These are phyloP conservation scores for Lachnellula cervina DNA, from an alignment of 2,329 filamentous ascomycete genomes.

Conservation along the genomic window DNA sequence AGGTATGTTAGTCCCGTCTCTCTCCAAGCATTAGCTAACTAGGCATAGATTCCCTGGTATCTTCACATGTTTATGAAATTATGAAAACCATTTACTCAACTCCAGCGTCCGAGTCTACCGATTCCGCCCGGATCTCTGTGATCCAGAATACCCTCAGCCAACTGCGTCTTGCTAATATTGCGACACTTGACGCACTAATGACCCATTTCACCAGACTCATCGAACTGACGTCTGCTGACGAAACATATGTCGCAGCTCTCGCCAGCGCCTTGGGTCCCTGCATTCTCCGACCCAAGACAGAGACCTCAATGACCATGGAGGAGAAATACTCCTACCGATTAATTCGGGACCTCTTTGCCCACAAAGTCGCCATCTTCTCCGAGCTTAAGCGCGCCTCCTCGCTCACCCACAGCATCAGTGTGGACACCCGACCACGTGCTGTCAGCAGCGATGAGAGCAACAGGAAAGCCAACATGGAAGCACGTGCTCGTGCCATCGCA, in stretches of 20 bases:
- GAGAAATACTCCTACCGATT: slow-evolving; percentile 90
- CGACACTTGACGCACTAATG: slow-evolving; percentile 95
- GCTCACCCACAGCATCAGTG: slow-evolving; percentile 59
- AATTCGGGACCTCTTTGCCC: slow-evolving; percentile 82
- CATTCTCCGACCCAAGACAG: slow-evolving; percentile 78
- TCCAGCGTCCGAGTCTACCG: slow-evolving; percentile 68
- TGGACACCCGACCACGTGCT: slow-evolving; percentile 64
- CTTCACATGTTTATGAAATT: slow-evolving; percentile 97
- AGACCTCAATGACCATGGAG: slow-evolving; percentile 90
- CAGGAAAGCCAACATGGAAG: slow-evolving; percentile 88
- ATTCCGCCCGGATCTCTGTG: slow-evolving; percentile 78
- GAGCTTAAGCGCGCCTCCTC: slow-evolving; percentile 88
- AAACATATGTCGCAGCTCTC: slow-evolving; percentile 72
- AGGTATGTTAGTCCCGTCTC: slow-evolving; percentile 49
- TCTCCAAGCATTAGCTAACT: slow-evolving; percentile 18
- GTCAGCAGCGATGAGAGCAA: slow-evolving; percentile 96
- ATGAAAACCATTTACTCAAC: slow-evolving; percentile 94
- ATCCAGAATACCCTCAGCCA: slow-evolving; percentile 95
- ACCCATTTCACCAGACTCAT: slow-evolving; percentile 97
- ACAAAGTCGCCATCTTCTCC: slow-evolving; percentile 93
- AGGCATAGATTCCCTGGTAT: slow-evolving; percentile 82
- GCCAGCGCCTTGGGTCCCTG: slow-evolving; percentile 75
- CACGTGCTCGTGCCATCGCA: slow-evolving; percentile 74
- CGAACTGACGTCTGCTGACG: slow-evolving; percentile 92
- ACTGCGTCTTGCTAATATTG: slow-evolving; percentile 92